A percentile compares a stretch with the other conserved stretches of the same genome.
phyloP scores from a whole-genome alignment of 345 rosid species.

The Rubroshorea leprosula region DNA sequence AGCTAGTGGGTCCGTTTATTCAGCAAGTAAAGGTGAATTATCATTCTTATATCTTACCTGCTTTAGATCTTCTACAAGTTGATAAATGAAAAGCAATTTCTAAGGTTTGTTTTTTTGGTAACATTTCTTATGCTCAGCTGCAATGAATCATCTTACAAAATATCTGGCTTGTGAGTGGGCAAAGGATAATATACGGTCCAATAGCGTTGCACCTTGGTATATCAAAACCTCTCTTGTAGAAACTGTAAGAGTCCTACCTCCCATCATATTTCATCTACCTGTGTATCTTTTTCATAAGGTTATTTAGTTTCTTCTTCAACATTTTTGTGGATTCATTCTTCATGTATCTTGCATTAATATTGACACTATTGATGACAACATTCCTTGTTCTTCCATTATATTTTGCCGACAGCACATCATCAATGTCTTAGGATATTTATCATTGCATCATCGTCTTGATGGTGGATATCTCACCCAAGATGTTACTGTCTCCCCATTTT shows the following conservation, averaged over 20 bases:
- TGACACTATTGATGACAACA: no score
- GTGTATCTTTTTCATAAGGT: background rate
- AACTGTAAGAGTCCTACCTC: slow-evolving; percentile 32
- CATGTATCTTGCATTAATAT: no score
- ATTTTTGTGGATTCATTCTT: no score
- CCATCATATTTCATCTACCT: no score
- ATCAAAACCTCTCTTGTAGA: slow-evolving; percentile 74
- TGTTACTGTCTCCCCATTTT: no score
- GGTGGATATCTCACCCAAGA: background rate
- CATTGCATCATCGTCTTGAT: background rate
- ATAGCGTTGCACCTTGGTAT: slow-evolving; percentile 82
- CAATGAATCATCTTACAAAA: slow-evolving; percentile 74
- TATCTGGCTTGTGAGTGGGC: slow-evolving; percentile 96
- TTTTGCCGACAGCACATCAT: background rate
- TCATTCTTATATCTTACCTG: background rate
- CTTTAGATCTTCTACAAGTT: background rate
- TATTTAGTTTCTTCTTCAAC: background rate
- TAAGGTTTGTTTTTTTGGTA: background rate
- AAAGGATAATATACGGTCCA: slow-evolving; percentile 74
- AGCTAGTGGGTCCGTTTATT: slow-evolving; percentile 64
- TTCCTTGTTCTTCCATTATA: no score
- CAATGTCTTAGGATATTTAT: background rate
- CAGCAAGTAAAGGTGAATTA: slow-evolving; percentile 60
- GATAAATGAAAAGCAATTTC: background rate
- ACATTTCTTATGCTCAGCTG: slow-evolving; percentile 36